These are phyloP conservation scores for Beauveria asiatica DNA, from an alignment of 2,329 filamentous ascomycete species.

Conservation along the genomic window DNA sequence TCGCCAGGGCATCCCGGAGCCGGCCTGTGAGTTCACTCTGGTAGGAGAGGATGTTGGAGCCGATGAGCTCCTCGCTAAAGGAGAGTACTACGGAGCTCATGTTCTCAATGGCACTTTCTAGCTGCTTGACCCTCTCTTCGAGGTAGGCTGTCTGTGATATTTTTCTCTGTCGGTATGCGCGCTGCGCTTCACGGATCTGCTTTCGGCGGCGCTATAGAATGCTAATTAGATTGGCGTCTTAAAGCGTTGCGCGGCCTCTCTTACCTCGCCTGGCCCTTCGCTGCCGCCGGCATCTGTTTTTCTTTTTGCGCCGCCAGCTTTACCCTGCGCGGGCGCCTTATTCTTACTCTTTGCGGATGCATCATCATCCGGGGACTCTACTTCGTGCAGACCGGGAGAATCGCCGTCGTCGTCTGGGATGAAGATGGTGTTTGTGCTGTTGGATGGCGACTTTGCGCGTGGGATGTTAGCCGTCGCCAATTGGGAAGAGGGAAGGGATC, in stretches of 20 bases:
- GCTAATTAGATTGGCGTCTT: not conserved
- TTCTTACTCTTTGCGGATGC: not conserved
- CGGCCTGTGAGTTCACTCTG: constrained; percentile 11
- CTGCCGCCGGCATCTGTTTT: not conserved
- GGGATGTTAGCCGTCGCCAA: not conserved
- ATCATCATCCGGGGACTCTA: not conserved
- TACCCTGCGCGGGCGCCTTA: not conserved
- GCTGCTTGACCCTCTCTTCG: constrained; percentile 53
- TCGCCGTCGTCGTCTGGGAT: not conserved
- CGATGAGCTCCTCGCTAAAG: constrained; percentile 14
- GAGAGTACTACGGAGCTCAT: constrained; percentile 42
- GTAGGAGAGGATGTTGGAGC: constrained; percentile 11
- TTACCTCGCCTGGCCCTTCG: constrained; percentile 4
- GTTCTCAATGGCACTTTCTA: constrained; percentile 57
- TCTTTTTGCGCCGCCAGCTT: not conserved
- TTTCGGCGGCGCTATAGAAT: constrained; percentile 59
- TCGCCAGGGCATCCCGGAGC: constrained; percentile 13
- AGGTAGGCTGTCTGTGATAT: constrained; percentile 65
- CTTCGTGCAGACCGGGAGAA: not conserved
- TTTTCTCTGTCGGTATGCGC: constrained; percentile 71
- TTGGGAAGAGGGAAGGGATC: not conserved
- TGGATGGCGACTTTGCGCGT: not conserved
- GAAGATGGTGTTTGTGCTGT: not conserved
- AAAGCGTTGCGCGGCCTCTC: not conserved
- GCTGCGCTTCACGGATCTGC: constrained; percentile 72